These are phyloP conservation scores for Musa acuminata DNA, from an alignment of 176 grass and related monocot genomes.

Conservation along the genomic window DNA sequence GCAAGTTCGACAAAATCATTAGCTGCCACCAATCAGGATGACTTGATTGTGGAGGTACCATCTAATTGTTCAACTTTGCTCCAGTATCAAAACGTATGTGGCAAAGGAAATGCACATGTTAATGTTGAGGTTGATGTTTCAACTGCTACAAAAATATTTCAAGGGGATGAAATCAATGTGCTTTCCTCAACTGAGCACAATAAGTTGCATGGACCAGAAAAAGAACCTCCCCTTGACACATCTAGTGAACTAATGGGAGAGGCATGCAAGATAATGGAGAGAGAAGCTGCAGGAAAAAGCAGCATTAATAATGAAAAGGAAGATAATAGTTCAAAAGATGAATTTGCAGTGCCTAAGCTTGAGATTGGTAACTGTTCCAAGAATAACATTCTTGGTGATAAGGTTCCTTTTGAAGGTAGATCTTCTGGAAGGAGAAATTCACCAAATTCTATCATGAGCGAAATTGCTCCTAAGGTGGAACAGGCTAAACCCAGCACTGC, in stretches of 20 bases:
- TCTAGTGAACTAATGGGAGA: conserved; percentile 22
- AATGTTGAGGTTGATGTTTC: neutral
- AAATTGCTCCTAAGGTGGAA: conserved; percentile 34
- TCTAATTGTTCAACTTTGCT: neutral
- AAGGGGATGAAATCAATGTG: conserved; percentile 4
- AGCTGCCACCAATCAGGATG: neutral
- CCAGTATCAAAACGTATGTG: conserved; percentile 1
- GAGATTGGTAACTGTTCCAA: conserved; percentile 18
- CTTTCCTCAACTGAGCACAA: neutral
- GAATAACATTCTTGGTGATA: conserved; percentile 23
- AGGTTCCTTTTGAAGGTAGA: conserved; percentile 12
- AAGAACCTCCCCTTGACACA: conserved; percentile 18
- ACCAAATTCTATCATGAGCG: conserved; percentile 19
- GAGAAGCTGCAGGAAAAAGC: conserved; percentile 1
- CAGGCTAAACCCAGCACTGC: conserved; percentile 18
- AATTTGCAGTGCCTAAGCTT: conserved; percentile 24
- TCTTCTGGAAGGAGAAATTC: conserved; percentile 21
- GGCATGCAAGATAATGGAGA: conserved; percentile 11
- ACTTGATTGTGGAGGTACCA: neutral
- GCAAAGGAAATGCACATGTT: neutral
- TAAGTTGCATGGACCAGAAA: conserved; percentile 22
- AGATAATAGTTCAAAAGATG: conserved; percentile 16
- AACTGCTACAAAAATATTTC: neutral
- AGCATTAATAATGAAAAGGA: conserved; percentile 4
- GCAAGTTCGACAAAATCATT: neutral